Percentiles rank a stretch among this genome's conserved stretches.
Evolutionary conservation across 2,329 filamentous ascomycete species (phyloP).

Genomic region (Alternaria solani): DNA sequence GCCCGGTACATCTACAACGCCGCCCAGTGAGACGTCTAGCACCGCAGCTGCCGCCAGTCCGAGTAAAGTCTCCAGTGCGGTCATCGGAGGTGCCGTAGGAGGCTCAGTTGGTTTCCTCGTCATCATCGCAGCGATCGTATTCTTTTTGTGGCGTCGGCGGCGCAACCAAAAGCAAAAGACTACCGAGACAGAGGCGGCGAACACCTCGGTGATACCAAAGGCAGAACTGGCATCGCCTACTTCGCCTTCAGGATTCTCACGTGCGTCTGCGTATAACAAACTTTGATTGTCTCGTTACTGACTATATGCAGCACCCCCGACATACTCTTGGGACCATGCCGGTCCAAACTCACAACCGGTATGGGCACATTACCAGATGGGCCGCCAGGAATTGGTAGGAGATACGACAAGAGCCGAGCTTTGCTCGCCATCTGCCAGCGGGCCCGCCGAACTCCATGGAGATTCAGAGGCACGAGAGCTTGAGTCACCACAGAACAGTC

Average conservation of each 20-base stretch:
- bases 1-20: neutral
- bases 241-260: neutral
- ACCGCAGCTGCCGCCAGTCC: neutral
- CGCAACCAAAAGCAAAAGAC: neutral
- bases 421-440: neutral
- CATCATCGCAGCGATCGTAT: neutral
- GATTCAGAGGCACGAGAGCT: neutral
- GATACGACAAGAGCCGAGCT: neutral
- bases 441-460: neutral
- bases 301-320: neutral
- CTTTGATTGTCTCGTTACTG: neutral
- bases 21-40: neutral
- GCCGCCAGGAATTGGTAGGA: neutral
- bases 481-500: neutral
- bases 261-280: neutral
- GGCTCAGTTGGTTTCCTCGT: neutral
- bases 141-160: neutral
- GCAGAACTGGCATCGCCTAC: neutral
- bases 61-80: neutral
- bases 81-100: neutral
- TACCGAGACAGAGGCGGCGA: neutral
- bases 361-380: neutral
- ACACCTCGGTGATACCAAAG: neutral
- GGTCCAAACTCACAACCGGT: neutral
- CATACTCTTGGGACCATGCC: neutral